Conservation (phyloP, 768 basidiomycete genomes). For the Solioccasus polychromus region DNA sequence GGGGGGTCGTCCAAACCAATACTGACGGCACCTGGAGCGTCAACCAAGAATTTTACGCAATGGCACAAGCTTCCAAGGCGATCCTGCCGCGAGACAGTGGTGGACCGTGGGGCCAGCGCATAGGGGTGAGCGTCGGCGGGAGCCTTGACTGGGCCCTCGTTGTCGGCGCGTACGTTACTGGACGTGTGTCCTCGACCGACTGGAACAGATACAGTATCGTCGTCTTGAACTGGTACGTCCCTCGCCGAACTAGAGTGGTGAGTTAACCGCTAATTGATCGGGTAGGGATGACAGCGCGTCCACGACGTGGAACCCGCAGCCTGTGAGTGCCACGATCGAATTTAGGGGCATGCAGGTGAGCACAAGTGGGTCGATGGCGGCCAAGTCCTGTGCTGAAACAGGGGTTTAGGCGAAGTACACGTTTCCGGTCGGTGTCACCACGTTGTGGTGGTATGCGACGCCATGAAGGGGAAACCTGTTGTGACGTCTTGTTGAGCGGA, state of each 20-base stretch:
- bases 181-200: constrained; percentile 49
- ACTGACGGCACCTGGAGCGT: constrained; percentile 57
- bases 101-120: constrained; percentile 67
- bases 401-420: constrained; percentile 57
- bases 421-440: constrained; percentile 74
- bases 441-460: constrained; percentile 48
- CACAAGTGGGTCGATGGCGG: background rate
- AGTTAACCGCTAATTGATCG: background rate
- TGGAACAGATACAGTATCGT: constrained; percentile 68
- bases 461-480: too few relatives aligned
- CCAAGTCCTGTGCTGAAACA: background rate
- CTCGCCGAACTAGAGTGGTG: background rate
- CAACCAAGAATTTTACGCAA: constrained; percentile 76
- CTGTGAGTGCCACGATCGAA: constrained; percentile 57
- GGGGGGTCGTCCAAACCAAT: constrained; percentile 65
- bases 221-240: constrained; percentile 61
- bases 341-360: constrained; percentile 60
- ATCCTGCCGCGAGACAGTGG: constrained; percentile 64
- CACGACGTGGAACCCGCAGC: constrained; percentile 52
- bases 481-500: too few relatives aligned
- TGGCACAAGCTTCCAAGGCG: constrained; percentile 76
- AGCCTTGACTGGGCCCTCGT: constrained; percentile 52
- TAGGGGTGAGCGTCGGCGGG: constrained; percentile 62
- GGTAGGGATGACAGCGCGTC: constrained; percentile 47
- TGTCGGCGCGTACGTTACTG: constrained; percentile 67